Conservation (phyloP, 768 basidiomycete genomes). For the Holtermanniella nyarrowii region DNA sequence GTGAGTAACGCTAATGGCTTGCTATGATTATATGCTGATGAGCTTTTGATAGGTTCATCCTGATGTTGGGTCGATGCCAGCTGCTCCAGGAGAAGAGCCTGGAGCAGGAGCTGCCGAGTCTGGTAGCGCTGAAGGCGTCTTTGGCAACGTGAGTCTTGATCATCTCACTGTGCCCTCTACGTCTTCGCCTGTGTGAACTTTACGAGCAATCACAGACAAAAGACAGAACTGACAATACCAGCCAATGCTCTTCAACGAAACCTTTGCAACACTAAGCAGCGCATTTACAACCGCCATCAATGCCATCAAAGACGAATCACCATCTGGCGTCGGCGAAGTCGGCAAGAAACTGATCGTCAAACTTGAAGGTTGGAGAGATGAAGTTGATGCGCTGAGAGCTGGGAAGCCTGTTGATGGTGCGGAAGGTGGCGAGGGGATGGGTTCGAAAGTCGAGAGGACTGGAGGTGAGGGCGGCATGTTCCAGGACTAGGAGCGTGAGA, state of each 20-base stretch:
- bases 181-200: neutral
- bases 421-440: constrained; percentile 20
- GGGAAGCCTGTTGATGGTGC: constrained; percentile 25
- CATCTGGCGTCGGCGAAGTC: constrained; percentile 23
- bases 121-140: constrained; percentile 31
- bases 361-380: constrained; percentile 32
- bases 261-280: constrained; percentile 26
- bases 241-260: constrained; percentile 33
- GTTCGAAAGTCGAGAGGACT: constrained; percentile 17
- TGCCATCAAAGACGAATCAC: constrained; percentile 31
- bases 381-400: constrained; percentile 33
- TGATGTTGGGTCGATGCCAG: constrained; percentile 9
- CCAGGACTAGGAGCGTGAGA: neutral
- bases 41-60: neutral
- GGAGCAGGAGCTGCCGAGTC: constrained; percentile 31
- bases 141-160: constrained; percentile 37
- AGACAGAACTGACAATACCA: constrained; percentile 4
- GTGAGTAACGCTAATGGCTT: constrained; percentile 21
- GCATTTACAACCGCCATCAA: constrained; percentile 36
- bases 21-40: neutral
- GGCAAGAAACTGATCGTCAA: constrained; percentile 27
- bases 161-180: no score
- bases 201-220: neutral
- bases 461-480: constrained; percentile 16
- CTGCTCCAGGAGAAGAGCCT: constrained; percentile 23